Conservation (phyloP, 768 basidiomycete genomes). For the Phanerodontia chrysosporium region DNA sequence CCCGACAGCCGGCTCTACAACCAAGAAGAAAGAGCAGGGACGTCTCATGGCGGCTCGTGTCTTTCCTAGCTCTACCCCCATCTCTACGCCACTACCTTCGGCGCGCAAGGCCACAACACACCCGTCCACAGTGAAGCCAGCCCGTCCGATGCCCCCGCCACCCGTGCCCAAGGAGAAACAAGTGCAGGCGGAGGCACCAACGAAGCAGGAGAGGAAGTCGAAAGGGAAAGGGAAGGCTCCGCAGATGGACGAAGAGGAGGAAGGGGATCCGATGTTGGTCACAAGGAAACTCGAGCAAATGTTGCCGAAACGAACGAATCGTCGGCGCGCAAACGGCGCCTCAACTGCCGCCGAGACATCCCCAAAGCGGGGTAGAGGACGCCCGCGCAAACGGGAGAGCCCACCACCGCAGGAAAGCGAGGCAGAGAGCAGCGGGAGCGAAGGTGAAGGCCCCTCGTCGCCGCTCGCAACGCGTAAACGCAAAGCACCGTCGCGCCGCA, state of each 20-base stretch:
- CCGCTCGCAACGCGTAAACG: conserved; percentile 9
- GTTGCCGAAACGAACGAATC: conserved; percentile 10
- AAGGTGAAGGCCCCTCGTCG: conserved; percentile 4
- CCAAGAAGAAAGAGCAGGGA: conserved; percentile 6
- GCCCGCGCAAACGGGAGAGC: neutral
- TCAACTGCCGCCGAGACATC: neutral
- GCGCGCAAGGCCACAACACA: neutral
- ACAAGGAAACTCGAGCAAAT: conserved; percentile 18
- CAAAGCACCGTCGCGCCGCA: neutral
- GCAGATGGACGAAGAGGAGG: conserved; percentile 4
- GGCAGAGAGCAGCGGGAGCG: conserved; percentile 5
- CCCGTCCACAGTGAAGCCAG: neutral
- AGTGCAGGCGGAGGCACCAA: neutral
- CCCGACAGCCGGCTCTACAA: neutral
- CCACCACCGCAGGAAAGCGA: conserved; percentile 10
- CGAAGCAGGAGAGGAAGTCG: neutral
- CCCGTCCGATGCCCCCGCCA: conserved; percentile 5
- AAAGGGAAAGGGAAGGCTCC: neutral
- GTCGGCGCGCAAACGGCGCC: neutral
- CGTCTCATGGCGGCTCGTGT: neutral
- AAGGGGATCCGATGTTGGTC: conserved; percentile 13
- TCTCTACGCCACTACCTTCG: neutral
- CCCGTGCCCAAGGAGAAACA: neutral
- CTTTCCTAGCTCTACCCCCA: neutral
- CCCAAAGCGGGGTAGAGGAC: neutral